These are phyloP conservation scores for Lentinus polychrous DNA, from an alignment of 1,284 basidiomycete species.

Conservation along the genomic window DNA sequence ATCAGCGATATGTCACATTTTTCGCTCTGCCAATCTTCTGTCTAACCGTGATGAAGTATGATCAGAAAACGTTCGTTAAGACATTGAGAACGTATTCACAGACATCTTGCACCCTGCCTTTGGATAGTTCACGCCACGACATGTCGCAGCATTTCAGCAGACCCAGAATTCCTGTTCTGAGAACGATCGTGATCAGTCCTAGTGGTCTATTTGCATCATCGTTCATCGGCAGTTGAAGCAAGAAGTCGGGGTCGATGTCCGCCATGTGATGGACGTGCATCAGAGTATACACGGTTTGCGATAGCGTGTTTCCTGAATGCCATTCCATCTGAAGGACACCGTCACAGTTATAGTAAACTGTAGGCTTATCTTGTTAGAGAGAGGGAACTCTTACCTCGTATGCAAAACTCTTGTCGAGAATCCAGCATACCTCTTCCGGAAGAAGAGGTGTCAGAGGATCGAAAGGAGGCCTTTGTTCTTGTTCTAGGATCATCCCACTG, in stretches of 20 bases:
- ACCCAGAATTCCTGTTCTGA: conserved; percentile 67
- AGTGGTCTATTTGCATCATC: conserved; percentile 38
- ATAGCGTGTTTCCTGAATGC: conserved; percentile 78
- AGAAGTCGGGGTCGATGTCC: conserved; percentile 51
- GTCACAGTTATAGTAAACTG: conserved; percentile 10
- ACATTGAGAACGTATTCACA: conserved; percentile 25
- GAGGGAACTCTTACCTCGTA: conserved; percentile 57
- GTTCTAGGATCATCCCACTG: conserved; percentile 59
- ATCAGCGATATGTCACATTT: conserved; percentile 79
- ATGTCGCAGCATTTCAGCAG: conserved; percentile 82
- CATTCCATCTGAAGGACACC: conserved; percentile 83
- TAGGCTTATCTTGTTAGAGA: conserved; percentile 1
- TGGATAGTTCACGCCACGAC: conserved; percentile 73
- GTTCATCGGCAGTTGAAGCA: conserved; percentile 25
- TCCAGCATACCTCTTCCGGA: conserved; percentile 79
- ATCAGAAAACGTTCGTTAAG: conserved; percentile 7
- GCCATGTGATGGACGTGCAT: conserved; percentile 70
- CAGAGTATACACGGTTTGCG: conserved; percentile 82
- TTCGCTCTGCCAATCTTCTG: conserved; percentile 85
- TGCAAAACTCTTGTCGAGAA: conserved; percentile 74
- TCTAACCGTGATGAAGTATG: conserved; percentile 31
- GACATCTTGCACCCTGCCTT: conserved; percentile 72
- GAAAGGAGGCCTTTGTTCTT: conserved; percentile 44
- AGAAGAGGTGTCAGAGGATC: conserved; percentile 58
- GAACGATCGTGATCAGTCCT: conserved; percentile 60